Conservation (phyloP, 1,284 basidiomycete species). For the Pascua guehoae region DNA sequence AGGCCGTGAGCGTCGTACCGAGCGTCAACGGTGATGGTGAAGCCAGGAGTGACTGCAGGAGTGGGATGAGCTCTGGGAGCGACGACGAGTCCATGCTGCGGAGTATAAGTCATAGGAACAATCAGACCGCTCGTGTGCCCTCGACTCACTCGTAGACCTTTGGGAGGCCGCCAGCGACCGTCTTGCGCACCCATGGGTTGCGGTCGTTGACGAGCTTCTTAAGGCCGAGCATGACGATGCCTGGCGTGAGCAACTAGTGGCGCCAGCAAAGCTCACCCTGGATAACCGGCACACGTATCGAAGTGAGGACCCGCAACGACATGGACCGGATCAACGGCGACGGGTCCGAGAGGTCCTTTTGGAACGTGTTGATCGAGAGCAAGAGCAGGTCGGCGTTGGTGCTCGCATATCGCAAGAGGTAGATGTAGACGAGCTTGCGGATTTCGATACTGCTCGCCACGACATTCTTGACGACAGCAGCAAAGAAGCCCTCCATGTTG, state of each 20-base stretch:
- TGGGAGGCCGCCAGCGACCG: conserved; percentile 81
- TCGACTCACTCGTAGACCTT: conserved; percentile 72
- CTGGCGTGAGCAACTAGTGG: conserved; percentile 16
- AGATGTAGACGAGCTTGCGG: conserved; percentile 96
- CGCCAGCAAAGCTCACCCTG: conserved; percentile 51
- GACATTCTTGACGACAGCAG: conserved; percentile 91
- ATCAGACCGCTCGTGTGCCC: conserved; percentile 1
- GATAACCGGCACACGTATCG: conserved; percentile 84
- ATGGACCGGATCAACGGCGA: conserved; percentile 91
- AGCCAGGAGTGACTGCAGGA: conserved; percentile 69
- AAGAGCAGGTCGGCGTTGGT: conserved; percentile 91
- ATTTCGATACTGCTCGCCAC: conserved; percentile 87
- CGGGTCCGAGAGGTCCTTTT: conserved; percentile 88
- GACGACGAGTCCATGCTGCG: conserved; percentile 69
- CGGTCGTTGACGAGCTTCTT: conserved; percentile 85
- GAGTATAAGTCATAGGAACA: neutral
- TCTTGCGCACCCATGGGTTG: conserved; percentile 90
- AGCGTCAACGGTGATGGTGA: conserved; percentile 85
- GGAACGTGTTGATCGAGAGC: conserved; percentile 97
- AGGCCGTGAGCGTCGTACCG: conserved; percentile 80
- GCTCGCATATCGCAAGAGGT: conserved; percentile 87
- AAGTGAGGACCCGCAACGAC: conserved; percentile 88
- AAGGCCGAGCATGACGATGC: conserved; percentile 80
- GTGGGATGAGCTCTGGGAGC: conserved; percentile 66
- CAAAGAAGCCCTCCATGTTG: conserved; percentile 86